Percentiles rank a stretch among this genome's conserved stretches.
These are phyloP conservation scores for Saccharomyces mikatae DNA, from an alignment of 805 yeast species.

Conservation along the genomic window DNA sequence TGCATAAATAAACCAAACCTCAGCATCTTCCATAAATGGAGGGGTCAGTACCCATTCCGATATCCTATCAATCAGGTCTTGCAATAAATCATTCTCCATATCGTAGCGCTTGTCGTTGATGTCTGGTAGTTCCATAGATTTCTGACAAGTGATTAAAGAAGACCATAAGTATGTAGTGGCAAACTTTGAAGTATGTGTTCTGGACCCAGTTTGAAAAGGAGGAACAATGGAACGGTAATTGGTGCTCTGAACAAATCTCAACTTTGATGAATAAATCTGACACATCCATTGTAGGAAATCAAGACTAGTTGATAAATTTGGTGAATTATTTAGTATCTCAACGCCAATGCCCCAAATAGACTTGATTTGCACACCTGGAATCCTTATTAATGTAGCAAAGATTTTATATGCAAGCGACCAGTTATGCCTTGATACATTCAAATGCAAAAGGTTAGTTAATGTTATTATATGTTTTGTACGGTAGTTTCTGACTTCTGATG, in stretches of 20 bases:
- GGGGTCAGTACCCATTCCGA: conserved; percentile 25
- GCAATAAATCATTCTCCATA: conserved; percentile 4
- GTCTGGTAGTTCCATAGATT: not conserved
- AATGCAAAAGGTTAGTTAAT: conserved; percentile 40
- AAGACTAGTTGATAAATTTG: conserved; percentile 7
- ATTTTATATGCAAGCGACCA: conserved; percentile 52
- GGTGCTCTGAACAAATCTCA: conserved; percentile 16
- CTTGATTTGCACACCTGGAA: conserved; percentile 44
- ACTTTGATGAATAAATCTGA: conserved; percentile 20
- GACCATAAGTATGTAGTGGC: conserved; percentile 27
- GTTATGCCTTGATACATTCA: conserved; percentile 38
- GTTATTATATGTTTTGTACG: conserved; percentile 18
- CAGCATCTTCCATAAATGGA: conserved; percentile 29
- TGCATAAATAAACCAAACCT: conserved; percentile 26
- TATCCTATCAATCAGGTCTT: conserved; percentile 19
- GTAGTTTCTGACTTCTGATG: conserved; percentile 7
- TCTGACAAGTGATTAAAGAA: conserved; percentile 8
- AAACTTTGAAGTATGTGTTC: conserved; percentile 23
- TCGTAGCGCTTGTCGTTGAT: not conserved
- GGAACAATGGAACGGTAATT: conserved; percentile 21
- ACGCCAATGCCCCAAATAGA: conserved; percentile 58
- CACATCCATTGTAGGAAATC: conserved; percentile 26
- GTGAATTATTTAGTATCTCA: conserved; percentile 36
- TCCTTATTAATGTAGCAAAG: conserved; percentile 41
- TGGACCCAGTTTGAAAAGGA: conserved; percentile 25